Conservation (phyloP, 139 green algal genomes). For the Haematococcus sp. region DNA sequence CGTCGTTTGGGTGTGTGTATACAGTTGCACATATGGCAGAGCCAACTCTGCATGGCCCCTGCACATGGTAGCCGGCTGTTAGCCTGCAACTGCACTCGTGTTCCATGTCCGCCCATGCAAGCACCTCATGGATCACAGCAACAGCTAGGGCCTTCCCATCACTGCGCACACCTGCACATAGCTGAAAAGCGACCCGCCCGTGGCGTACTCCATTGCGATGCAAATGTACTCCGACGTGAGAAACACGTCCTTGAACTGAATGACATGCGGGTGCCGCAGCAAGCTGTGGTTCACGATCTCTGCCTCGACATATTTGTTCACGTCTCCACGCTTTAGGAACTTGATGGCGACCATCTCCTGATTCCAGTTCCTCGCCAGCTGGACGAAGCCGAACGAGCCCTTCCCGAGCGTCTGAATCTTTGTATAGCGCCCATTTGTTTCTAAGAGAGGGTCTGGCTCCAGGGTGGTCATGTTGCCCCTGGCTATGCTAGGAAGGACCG, state of each 20-base stretch:
- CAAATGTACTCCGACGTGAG: slow-evolving; percentile 81
- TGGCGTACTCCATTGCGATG: slow-evolving; percentile 91
- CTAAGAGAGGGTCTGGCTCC: slow-evolving; percentile 29
- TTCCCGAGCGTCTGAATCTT: slow-evolving; percentile 36
- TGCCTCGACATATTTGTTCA: slow-evolving; percentile 95
- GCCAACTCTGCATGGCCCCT: too few species aligned
- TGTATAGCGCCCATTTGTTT: slow-evolving; percentile 19
- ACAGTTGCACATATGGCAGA: too few species aligned
- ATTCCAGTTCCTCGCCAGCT: slow-evolving; percentile 70
- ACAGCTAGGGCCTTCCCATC: neutral
- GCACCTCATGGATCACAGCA: neutral
- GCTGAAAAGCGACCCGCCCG: slow-evolving; percentile 91
- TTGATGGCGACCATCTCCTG: slow-evolving; percentile 61
- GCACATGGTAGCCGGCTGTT: neutral
- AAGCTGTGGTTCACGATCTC: slow-evolving; percentile 97
- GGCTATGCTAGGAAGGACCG: too few species aligned
- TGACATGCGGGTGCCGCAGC: slow-evolving; percentile 93
- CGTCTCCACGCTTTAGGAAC: slow-evolving; percentile 42
- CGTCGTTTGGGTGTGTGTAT: too few species aligned
- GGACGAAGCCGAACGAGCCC: slow-evolving; percentile 90
- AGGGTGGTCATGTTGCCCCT: neutral
- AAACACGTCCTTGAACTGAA: slow-evolving; percentile 85
- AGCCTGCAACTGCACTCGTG: neutral
- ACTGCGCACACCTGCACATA: slow-evolving; percentile 59
- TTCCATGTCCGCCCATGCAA: neutral